Evolutionary conservation across 495 filamentous ascomycete genomes (phyloP).

Genomic region (Lophiostoma macrostomum): DNA sequence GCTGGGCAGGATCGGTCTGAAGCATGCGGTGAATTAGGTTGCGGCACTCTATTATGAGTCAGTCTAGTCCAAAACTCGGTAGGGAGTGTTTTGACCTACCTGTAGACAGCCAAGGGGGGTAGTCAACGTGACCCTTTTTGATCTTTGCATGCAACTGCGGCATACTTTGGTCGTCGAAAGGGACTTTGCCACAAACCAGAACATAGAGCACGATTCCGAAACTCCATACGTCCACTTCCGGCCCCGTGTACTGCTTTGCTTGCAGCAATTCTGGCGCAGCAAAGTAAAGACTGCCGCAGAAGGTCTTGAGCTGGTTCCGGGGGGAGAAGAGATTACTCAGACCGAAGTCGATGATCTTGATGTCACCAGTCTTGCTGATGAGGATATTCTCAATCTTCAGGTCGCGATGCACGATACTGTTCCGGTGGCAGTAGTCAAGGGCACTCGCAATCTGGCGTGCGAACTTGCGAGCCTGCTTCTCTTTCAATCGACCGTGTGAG

Average conservation of each 20-base stretch:
- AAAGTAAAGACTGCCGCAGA: conserved; percentile 97
- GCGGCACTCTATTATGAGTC: conserved; percentile 69
- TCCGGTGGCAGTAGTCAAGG: conserved; percentile 97
- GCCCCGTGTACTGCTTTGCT: conserved; percentile 89
- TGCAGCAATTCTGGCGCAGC: conserved; percentile 93
- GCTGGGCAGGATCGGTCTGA: conserved; percentile 85
- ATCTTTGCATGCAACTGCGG: conserved; percentile 98
- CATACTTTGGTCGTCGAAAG: conserved; percentile 99
- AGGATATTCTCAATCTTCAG: conserved; percentile 99
- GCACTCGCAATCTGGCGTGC: conserved; percentile 96
- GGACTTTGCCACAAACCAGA: conserved; percentile 95
- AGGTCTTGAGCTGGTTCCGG: conserved; percentile 83
- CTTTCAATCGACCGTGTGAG: conserved; percentile 93
- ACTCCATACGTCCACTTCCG: conserved; percentile 98
- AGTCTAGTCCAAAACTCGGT: neutral
- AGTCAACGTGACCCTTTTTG: conserved; percentile 94
- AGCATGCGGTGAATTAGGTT: conserved; percentile 94
- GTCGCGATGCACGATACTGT: conserved; percentile 97
- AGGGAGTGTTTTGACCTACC: conserved; percentile 57
- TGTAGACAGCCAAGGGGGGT: conserved; percentile 84
- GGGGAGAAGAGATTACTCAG: conserved; percentile 96
- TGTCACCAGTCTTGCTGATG: conserved; percentile 98
- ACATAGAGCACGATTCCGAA: conserved; percentile 99
- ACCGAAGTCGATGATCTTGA: conserved; percentile 99
- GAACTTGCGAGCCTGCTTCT: conserved; percentile 98